Conservation (phyloP, 2,329 filamentous ascomycete species). For the Ophiostoma sp. region DNA sequence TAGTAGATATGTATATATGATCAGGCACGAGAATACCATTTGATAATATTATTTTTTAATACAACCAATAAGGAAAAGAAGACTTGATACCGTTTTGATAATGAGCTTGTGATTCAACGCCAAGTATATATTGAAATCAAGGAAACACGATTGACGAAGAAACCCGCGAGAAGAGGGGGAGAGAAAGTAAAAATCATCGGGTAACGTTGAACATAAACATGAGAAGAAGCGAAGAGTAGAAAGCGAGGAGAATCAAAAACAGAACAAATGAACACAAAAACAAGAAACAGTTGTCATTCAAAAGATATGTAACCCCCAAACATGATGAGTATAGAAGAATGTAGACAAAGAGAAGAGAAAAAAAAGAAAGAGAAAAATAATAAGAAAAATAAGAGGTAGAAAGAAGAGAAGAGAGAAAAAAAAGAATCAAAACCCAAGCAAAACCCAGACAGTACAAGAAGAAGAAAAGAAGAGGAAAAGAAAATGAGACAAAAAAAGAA, state of each 20-base stretch:
- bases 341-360: neutral
- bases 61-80: no score
- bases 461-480: neutral
- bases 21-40: neutral
- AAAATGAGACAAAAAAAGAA: neutral
- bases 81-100: no score
- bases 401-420: neutral
- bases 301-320: slow-evolving; percentile 6
- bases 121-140: neutral
- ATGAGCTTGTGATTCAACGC: neutral
- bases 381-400: slow-evolving; percentile 3
- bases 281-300: neutral
- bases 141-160: neutral
- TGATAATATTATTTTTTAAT: neutral
- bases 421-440: neutral
- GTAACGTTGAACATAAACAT: neutral
- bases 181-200: neutral
- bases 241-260: neutral
- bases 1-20: neutral
- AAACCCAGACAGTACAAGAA: neutral
- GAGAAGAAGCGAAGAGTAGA: neutral
- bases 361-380: slow-evolving; percentile 13
- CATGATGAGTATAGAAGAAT: slow-evolving; percentile 17
- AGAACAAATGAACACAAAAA: neutral
- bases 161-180: neutral